Base-by-base conservation (phyloP, 257 asterid genomes). In the Gentiana macrophylla region DNA sequence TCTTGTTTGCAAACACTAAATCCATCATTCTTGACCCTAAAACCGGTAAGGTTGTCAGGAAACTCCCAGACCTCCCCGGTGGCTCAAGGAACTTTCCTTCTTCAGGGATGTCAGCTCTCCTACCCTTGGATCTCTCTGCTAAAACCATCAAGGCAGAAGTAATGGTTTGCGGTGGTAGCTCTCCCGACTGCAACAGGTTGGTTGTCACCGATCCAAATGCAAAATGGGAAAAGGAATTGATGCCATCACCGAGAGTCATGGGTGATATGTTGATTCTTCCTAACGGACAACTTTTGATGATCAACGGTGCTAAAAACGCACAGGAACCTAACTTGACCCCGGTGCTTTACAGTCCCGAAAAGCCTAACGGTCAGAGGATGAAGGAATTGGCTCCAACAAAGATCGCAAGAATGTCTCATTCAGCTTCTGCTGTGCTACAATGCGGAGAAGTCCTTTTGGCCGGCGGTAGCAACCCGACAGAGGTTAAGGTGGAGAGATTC, bases 401-500 rank as follows among this genome's bases (percentile, higher is more conserved):
- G 1, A 81, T 92, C 24, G 78, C 98, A 0, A 63, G 97, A 32
- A 92, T 92, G 95, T 92, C 88, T 72, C 98, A 92, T 62, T 85
- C 97, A 0, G 12, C 64, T 7, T 73, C 79, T 0, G 84, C 85
- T 0, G 79, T 92, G n/a, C 62, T 92, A 10, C 94, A 92, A 0
- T 79, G 73, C 11, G 95, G 93, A 1, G 60, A 79, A n/a, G 37
- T 92, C 36, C 64, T 92, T 0, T 82, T 83, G 1, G 89, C 94
- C n/a, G 98, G 98, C 2, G 24, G 24, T 24, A 88, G 97, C 71
- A 92, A 92, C 66, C n/a, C 97, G 0, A 77, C 97, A 0, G 97
- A 92, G 3, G 58, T 88, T 34, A 58, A 83, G 50, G 94, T 92
- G 3, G 94, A 88, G 79, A 88, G 81, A 36, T 92, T 92, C 70